Conservation (phyloP, 2,329 filamentous ascomycete species). For the Colletotrichum lentis region DNA sequence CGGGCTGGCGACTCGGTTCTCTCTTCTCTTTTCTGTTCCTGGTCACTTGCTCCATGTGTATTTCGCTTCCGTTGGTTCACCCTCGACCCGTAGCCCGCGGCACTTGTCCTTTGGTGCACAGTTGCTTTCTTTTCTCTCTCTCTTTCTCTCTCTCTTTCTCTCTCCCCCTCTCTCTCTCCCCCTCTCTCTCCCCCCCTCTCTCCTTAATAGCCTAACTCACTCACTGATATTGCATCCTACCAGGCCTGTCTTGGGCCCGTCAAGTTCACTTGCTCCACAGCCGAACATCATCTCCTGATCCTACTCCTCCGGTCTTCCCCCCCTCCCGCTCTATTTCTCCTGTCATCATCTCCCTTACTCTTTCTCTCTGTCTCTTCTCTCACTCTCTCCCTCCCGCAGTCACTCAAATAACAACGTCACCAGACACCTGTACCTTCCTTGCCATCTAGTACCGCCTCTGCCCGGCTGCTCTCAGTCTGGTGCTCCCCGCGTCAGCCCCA, state of each 20-base stretch:
- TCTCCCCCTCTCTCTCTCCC: not conserved
- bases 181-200: not conserved
- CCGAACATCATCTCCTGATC: not conserved
- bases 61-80: not conserved
- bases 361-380: not conserved
- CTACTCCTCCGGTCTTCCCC: not conserved
- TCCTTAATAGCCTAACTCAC: not conserved
- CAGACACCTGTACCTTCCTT: not conserved
- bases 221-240: not conserved
- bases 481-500: constrained; percentile 23
- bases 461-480: constrained; percentile 14
- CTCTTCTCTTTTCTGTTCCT: constrained; percentile 1
- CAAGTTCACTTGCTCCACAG: not conserved
- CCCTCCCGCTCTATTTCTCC: not conserved
- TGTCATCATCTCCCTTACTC: not conserved
- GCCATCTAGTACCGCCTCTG: not conserved
- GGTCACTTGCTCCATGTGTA: not conserved
- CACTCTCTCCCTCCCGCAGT: not conserved
- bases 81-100: not conserved
- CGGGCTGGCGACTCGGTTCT: not conserved
- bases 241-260: not conserved
- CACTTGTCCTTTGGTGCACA: constrained; percentile 3
- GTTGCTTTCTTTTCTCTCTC: constrained; percentile 12
- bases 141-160: too few relatives aligned
- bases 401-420: not conserved